Evolutionary conservation across 192 early-diverging fungal genomes (phyloP), one percentile per base, ranked within the genome.

Genomic region (Dissophora ornata): DNA sequence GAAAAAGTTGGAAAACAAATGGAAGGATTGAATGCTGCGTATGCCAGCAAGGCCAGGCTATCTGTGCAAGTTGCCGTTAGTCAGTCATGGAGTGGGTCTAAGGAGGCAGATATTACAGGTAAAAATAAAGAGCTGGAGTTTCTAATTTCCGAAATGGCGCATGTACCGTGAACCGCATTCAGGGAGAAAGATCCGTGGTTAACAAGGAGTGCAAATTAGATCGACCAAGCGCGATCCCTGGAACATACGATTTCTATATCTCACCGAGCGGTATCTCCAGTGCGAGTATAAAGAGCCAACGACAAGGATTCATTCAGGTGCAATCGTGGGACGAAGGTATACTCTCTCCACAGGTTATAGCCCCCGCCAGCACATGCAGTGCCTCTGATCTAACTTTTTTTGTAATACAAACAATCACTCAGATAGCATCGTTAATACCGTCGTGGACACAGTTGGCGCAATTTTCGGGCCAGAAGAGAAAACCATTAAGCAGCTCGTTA

Each of bases 161-260:
- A 12, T 7, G 9, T 29, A 9, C 2, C 34, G 9, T 38, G 21
- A 57, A n/a, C n/a, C n/a, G n/a, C n/a, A n/a, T n/a, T n/a, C n/a
- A n/a, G n/a, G n/a, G n/a, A n/a, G n/a, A n/a, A n/a, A n/a, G n/a
- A n/a, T n/a, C n/a, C n/a, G n/a, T n/a, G n/a, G n/a, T n/a, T n/a
- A n/a, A n/a, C n/a, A n/a, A n/a, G n/a, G n/a, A n/a, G n/a, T n/a
- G n/a, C n/a, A n/a, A n/a, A n/a, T n/a, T 50, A 57, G 57, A 67
- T 67, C 64, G 12, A 51, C 51, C 63, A 5, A 67, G 64, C 22
- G 10, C 46, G 1, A 18, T 26, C 16, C 73, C 73, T 16, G 81
- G 81, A 26, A 69, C 63, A 45, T 82, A 82, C 38, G 70, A 62
- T n/a, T 58, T 82, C 52, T 82, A 79, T 32, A 71, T 82, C 46